A percentile compares a stretch with the other conserved stretches of the same genome.
Conservation (phyloP, 73 alveolate species). For the Symbiodinium pilosum region DNA sequence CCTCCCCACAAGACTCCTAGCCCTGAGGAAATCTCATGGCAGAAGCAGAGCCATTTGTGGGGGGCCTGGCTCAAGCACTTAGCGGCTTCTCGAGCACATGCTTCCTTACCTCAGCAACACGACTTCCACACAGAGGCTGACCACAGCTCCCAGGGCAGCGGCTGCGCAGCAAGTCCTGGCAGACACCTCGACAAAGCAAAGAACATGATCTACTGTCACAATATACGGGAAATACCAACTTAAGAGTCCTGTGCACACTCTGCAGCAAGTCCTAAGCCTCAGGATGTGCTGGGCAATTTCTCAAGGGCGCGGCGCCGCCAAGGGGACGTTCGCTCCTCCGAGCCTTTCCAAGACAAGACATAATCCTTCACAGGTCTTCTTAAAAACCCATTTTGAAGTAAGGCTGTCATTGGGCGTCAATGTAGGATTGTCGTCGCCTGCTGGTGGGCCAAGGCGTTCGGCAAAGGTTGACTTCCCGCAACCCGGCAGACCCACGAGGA, state of each 20-base stretch:
- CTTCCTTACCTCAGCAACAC: constrained; percentile 49
- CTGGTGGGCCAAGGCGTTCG: constrained; percentile 23
- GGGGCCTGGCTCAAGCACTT: constrained; percentile 36
- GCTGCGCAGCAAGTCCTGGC: constrained; percentile 70
- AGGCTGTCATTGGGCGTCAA: neutral
- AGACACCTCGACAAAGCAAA: constrained; percentile 4
- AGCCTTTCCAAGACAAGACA: neutral
- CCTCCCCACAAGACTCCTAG: no score
- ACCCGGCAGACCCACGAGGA: constrained; percentile 84
- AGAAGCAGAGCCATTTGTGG: no score
- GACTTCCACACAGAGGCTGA: no score
- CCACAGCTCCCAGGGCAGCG: neutral
- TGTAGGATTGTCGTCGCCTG: neutral
- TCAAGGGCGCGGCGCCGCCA: neutral
- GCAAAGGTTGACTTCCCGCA: constrained; percentile 82
- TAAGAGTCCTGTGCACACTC: no score
- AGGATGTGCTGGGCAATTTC: no score
- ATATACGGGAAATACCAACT: no score
- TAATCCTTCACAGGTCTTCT: no score
- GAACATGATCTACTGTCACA: no score
- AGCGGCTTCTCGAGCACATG: constrained; percentile 44
- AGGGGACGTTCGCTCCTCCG: neutral
- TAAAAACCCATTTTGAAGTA: no score
- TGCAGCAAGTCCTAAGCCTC: no score
- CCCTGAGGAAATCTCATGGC: no score